These are phyloP conservation scores for Sporormia fimetaria DNA, from an alignment of 495 filamentous ascomycete species.

Conservation along the genomic window DNA sequence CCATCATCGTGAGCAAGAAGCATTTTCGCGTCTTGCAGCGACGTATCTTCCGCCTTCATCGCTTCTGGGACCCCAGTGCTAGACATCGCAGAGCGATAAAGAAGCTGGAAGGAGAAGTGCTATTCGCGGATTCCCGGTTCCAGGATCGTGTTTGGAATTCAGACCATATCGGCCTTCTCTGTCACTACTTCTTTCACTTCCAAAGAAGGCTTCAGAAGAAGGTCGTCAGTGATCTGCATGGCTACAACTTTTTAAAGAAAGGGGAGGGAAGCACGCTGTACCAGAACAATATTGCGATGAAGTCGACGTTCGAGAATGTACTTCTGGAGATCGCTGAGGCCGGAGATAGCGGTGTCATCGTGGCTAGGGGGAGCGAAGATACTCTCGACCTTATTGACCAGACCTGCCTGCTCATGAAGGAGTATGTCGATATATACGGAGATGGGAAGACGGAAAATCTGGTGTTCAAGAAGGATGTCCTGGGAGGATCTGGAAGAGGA, in stretches of 20 bases:
- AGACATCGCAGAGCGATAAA: conserved; percentile 5
- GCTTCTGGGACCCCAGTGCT: conserved; percentile 3
- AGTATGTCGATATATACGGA: conserved; percentile 9
- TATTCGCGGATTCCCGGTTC: conserved; percentile 7
- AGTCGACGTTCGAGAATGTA: conserved; percentile 6
- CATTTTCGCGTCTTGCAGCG: conserved; percentile 8
- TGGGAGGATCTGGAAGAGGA: conserved; percentile 1
- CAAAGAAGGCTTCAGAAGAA: conserved; percentile 12
- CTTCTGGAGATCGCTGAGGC: conserved; percentile 6
- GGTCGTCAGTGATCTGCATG: conserved; percentile 2
- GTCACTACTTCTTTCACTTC: conserved; percentile 13
- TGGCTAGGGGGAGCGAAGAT: background rate
- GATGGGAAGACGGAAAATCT: conserved; percentile 2
- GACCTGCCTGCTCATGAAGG: conserved; percentile 11
- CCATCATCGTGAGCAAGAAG: conserved; percentile 5
- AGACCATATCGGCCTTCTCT: conserved; percentile 5
- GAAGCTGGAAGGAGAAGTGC: conserved; percentile 6
- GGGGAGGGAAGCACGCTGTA: conserved; percentile 2
- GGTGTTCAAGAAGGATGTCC: conserved; percentile 1
- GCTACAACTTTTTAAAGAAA: conserved; percentile 2
- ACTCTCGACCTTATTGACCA: conserved; percentile 4
- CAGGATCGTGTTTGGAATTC: conserved; percentile 5
- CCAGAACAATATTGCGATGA: conserved; percentile 5
- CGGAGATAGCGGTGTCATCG: conserved; percentile 1
- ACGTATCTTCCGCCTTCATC: conserved; percentile 1